Percentiles rank a stretch among this genome's conserved stretches.
Evolutionary conservation across 2,329 filamentous ascomycete genomes (phyloP).

Genomic region (Beauveria australis): DNA sequence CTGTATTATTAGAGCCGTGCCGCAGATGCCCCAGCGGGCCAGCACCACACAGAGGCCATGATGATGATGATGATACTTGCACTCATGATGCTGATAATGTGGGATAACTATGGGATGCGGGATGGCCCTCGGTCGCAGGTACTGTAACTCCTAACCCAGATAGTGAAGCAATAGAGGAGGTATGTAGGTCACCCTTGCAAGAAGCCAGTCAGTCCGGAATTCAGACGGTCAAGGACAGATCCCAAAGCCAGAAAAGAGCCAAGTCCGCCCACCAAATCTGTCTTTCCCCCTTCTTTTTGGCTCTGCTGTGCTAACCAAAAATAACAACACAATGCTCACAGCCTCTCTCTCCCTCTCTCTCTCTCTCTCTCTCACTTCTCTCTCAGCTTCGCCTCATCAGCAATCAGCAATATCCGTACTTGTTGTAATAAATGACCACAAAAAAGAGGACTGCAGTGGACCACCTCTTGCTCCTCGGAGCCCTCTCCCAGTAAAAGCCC

Average conservation of each 20-base stretch:
- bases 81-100: constrained; percentile 2
- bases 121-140: not conserved
- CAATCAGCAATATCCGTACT: not conserved
- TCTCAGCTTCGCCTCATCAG: not conserved
- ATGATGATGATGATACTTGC: not conserved
- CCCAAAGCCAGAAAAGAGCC: too few relatives aligned
- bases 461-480: not conserved
- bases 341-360: not conserved
- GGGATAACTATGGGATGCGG: not conserved
- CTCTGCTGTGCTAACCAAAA: too few relatives aligned
- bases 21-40: not conserved
- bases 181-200: too few relatives aligned
- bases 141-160: not conserved
- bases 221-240: too few relatives aligned
- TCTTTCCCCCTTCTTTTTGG: too few relatives aligned
- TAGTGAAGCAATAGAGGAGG: not conserved
- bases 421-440: not conserved
- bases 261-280: too few relatives aligned
- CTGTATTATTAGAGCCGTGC: not conserved
- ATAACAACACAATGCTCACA: too few relatives aligned
- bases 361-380: not conserved
- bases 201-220: too few relatives aligned
- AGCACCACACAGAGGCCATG: not conserved
- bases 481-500: not conserved
- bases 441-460: not conserved